Base-by-base conservation (phyloP, 129 eudicot species). In the Saussurea involucrata region DNA sequence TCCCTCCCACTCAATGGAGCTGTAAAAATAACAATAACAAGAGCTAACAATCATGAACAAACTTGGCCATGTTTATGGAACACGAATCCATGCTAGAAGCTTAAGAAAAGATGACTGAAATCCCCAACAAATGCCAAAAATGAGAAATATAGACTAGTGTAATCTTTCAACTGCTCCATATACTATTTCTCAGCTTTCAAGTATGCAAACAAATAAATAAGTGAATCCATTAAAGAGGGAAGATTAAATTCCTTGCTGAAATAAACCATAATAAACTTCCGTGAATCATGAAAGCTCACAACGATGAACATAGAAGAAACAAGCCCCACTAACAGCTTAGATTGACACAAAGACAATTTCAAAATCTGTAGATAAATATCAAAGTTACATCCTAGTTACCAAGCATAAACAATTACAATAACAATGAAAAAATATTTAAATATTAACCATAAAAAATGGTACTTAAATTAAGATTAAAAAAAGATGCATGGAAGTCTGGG, bases 1-100 rank as follows among this genome's bases (percentile, higher is more conserved):
- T 85, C 84, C 42, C 83, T 87, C 49, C 97, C 99, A 85, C 95
- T 95, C 88, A 95, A 82, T 49, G 97, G 93, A 78, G 93, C 98
- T 94, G 92, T 53, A 21, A 75, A 75, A 74, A 29, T 21, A 17
- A 69, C 53, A 87, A 9, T 17, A 49, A 15, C 31, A 29, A n/a
- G 75, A 85, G 33, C 29, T 40, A 60, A 69, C 79, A n/a, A 61
- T 34, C 66, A 68, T 8, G 17, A 29, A 77, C 64, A 33, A 63
- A 27, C 13, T 63, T 4, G 37, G 31, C 34, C 76, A 18, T 2
- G 1, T 63, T 64, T 22, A 17, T n/a, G 6, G 4, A 4, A 22
- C 77, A 63, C 28, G 55, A 24, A 22, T 49, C 58, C 58, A 49
- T 49, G 58, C 6, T 49, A 49, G 58, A 5, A 2, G 20, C 21